phyloP scores from a whole-genome alignment of 495 filamentous ascomycete species.

The Talaromyces thailandensis region DNA sequence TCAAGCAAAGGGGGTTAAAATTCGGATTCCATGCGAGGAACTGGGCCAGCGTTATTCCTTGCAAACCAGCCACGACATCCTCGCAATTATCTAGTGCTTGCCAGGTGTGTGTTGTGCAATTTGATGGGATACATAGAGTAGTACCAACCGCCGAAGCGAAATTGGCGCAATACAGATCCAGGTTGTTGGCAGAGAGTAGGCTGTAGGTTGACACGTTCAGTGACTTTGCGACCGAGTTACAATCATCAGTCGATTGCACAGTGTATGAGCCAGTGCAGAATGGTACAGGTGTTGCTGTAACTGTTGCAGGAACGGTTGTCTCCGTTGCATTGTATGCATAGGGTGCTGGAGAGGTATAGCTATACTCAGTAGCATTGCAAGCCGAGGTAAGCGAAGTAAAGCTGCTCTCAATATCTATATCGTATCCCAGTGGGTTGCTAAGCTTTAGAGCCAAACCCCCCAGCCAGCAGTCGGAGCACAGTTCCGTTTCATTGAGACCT shows the following conservation, averaged over 20 bases:
- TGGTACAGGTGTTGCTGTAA: neutral
- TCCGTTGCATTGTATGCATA: slow-evolving; percentile 3
- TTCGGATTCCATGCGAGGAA: slow-evolving; percentile 14
- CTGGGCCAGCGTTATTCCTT: slow-evolving; percentile 2
- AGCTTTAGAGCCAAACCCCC: slow-evolving; percentile 6
- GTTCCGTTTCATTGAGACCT: neutral
- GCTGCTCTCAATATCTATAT: slow-evolving; percentile 6
- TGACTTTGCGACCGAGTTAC: slow-evolving; percentile 14
- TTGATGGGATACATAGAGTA: slow-evolving; percentile 9
- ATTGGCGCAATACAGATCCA: slow-evolving; percentile 7
- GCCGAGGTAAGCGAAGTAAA: slow-evolving; percentile 8
- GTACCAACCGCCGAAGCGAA: slow-evolving; percentile 6
- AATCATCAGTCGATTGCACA: slow-evolving; percentile 15
- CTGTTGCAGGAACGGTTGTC: slow-evolving; percentile 5
- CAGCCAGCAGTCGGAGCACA: slow-evolving; percentile 11
- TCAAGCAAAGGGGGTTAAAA: slow-evolving; percentile 11
- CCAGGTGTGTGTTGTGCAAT: slow-evolving; percentile 10
- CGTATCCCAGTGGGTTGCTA: slow-evolving; percentile 10
- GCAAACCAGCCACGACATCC: slow-evolving; percentile 11
- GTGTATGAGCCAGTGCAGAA: slow-evolving; percentile 7
- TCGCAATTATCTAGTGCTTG: slow-evolving; percentile 17
- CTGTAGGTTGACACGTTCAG: slow-evolving; percentile 17
- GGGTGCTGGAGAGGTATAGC: slow-evolving; percentile 7
- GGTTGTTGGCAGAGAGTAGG: slow-evolving; percentile 14
- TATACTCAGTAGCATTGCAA: slow-evolving; percentile 5